Base-by-base conservation (phyloP, 495 filamentous ascomycete genomes). In the Clavariopsis aquatica region DNA sequence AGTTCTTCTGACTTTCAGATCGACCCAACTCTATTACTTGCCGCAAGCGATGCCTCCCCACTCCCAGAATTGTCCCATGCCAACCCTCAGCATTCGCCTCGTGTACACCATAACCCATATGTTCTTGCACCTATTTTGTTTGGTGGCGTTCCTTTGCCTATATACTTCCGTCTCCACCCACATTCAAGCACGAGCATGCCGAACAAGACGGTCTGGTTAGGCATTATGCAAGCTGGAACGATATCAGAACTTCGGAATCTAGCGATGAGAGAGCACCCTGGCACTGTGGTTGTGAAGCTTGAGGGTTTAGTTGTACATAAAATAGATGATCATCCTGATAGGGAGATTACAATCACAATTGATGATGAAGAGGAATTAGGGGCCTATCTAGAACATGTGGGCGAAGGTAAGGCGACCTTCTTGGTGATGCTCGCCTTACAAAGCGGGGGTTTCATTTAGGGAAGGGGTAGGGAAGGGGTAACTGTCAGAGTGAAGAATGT, bases 281-380 rank as follows among this genome's bases (percentile, higher is more conserved):
- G 82, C 28, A 76, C 80, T 0, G 63, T 80, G 26, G 81, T 89
- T 29, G 73, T 77, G 31, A 81, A 78, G 38, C 80, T 92, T 24
- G 84, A 91, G 69, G 90, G 89, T 1, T 69, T 90, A 13, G 80
- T 89, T 51, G 72, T 81, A 86, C 70, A 70, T 34, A 62, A 55
- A 43, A 62, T 45, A 28, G 23, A 34, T 4, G 58, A 63, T 1
- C 73, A 76, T 26, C 78, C 77, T 41, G 85, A 81, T n/a, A 76
- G 78, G 60, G 84, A 88, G 73, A 73, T 85, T 53, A 71, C 73
- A 5, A 79, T 87, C 70, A 71, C 76, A 28, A 85, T 93, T 68
- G 85, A 86, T 57, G 80, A 85, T 29, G 88, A 91, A 69, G 83
- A 83, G 47, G 88, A 92, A 75, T 68, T 93, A 54, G 83, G 83